Conservation (phyloP, 1,284 basidiomycete genomes). For the Moesziomyces antarcticus region DNA sequence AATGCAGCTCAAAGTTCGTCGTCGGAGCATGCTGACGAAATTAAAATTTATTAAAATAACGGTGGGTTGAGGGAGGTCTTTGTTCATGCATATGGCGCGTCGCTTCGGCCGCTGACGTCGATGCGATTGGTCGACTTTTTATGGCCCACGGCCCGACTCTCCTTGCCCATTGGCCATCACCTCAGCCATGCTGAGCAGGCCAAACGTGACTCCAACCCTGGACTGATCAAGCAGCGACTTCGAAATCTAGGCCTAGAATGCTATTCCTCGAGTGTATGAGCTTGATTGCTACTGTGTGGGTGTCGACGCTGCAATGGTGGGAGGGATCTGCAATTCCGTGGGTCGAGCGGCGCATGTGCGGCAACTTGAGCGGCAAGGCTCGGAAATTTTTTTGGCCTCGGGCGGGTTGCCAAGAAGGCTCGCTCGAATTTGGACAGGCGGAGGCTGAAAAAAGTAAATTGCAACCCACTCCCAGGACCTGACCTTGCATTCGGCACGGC, state of each 20-base stretch:
- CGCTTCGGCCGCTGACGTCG: neutral
- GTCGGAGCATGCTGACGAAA: neutral
- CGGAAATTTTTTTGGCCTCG: neutral
- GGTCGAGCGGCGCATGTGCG: conserved; percentile 1
- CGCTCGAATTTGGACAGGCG: conserved; percentile 18
- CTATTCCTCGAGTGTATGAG: too few species aligned
- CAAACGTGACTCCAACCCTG: neutral
- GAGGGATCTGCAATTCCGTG: conserved; percentile 1
- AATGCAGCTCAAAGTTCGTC: neutral
- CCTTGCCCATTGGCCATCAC: too few species aligned
- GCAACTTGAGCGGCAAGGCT: conserved; percentile 16
- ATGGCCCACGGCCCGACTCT: conserved; percentile 5
- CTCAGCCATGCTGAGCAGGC: too few species aligned
- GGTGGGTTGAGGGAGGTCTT: too few species aligned
- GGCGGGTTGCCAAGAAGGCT: neutral
- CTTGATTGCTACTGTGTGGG: too few species aligned
- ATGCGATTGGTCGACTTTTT: conserved; percentile 7
- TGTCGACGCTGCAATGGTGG: too few species aligned
- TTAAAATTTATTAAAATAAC: neutral
- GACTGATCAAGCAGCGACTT: too few species aligned
- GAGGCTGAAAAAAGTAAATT: conserved; percentile 4
- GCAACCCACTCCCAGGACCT: neutral
- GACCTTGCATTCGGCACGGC: neutral
- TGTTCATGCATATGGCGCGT: too few species aligned
- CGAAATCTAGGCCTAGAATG: too few species aligned